Conservation (phyloP, 495 filamentous ascomycete genomes). For the Aspergillus saccharolyticus region DNA sequence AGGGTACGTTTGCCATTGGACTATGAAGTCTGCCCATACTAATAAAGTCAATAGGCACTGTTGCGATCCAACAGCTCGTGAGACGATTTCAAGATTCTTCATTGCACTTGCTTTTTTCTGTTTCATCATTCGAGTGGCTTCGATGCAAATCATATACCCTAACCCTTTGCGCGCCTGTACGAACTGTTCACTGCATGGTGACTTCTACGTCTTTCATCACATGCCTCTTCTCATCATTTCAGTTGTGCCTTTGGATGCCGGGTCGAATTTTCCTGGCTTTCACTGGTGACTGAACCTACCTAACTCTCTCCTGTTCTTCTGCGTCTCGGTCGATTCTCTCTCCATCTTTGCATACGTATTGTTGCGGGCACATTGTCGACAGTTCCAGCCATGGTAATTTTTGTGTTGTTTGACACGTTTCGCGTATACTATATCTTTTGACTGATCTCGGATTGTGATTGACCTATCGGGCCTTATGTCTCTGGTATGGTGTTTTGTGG, state of each 20-base stretch:
- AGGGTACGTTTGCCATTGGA: conserved; percentile 50
- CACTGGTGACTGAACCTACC: conserved; percentile 7
- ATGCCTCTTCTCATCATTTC: not conserved
- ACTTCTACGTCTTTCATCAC: conserved; percentile 10
- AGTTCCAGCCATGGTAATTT: conserved; percentile 8
- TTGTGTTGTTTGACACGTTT: conserved; percentile 1
- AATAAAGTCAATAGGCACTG: conserved; percentile 27
- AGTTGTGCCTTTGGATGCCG: not conserved
- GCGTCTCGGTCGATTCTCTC: conserved; percentile 3
- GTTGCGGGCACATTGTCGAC: conserved; percentile 17
- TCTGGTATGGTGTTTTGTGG: conserved; percentile 23
- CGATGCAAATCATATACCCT: conserved; percentile 27
- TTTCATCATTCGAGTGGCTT: conserved; percentile 22
- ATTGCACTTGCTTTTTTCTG: conserved; percentile 16
- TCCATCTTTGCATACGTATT: conserved; percentile 17
- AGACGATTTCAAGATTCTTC: conserved; percentile 14
- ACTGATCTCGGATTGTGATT: conserved; percentile 22
- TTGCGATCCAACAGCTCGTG: conserved; percentile 42
- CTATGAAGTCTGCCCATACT: conserved; percentile 14
- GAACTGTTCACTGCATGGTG: conserved; percentile 19
- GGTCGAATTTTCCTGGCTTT: conserved; percentile 7
- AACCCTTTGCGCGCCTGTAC: conserved; percentile 22
- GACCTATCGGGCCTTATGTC: conserved; percentile 16
- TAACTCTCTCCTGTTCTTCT: conserved; percentile 5
- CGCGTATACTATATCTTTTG: conserved; percentile 16